These are phyloP conservation scores for Alternaria metachromatica DNA, from an alignment of 2,329 filamentous ascomycete species.

Conservation along the genomic window DNA sequence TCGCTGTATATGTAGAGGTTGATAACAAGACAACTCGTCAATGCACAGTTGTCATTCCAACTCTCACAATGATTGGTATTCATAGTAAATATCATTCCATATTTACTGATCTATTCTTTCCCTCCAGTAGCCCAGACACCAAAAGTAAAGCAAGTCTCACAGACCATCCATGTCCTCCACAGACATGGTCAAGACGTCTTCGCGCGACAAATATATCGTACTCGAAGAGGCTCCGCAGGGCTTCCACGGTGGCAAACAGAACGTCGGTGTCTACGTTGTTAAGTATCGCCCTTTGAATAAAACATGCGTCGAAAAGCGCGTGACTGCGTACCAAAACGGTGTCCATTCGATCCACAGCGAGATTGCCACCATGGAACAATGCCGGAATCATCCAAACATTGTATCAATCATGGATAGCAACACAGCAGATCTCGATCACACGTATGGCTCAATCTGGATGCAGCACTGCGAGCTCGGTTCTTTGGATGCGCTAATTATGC, in stretches of 20 bases:
- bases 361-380: neutral
- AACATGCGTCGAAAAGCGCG: neutral
- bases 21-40: neutral
- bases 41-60: neutral
- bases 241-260: neutral
- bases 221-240: neutral
- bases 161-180: neutral
- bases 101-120: neutral
- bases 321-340: neutral
- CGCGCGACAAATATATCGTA: neutral
- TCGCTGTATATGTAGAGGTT: neutral
- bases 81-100: neutral
- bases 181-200: neutral
- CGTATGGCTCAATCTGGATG: conserved; percentile 14
- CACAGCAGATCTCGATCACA: neutral
- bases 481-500: conserved; percentile 13
- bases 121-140: neutral
- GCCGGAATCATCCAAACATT: neutral
- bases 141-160: neutral
- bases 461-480: conserved; percentile 22
- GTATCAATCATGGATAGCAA: neutral
- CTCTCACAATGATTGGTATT: neutral
- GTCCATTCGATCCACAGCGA: neutral
- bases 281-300: neutral
- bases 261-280: neutral